Evolutionary conservation across 805 yeast species (phyloP).

Genomic region (Kluyveromyces dobzhanskii): DNA sequence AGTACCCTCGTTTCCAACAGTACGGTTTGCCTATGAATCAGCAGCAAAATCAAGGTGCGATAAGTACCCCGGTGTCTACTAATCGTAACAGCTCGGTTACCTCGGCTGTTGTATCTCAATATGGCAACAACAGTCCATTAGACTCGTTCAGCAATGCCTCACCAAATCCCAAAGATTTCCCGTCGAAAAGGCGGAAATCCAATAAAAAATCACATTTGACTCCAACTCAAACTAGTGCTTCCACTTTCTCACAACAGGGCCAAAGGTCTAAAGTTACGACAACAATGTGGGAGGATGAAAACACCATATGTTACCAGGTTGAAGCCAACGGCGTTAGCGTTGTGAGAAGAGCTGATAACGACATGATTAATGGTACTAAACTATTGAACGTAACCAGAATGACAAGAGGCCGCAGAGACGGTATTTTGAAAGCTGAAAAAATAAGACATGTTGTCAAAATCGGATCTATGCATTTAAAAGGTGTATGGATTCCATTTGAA

Average conservation of each 20-base stretch:
- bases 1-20: conserved; percentile 3
- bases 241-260: not conserved
- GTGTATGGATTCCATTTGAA: conserved; percentile 86
- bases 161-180: not conserved
- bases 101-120: not conserved
- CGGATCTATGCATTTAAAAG: conserved; percentile 82
- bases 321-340: conserved; percentile 76
- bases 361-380: conserved; percentile 82
- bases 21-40: conserved; percentile 1
- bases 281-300: conserved; percentile 88
- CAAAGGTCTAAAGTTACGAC: conserved; percentile 56
- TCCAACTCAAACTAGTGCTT: not conserved
- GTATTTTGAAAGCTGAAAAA: conserved; percentile 69
- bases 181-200: not conserved
- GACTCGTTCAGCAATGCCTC: not conserved
- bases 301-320: conserved; percentile 76
- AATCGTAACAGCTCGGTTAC: not conserved
- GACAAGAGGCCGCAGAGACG: conserved; percentile 84
- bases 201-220: conserved; percentile 5
- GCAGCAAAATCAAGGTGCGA: not conserved
- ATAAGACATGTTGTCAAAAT: conserved; percentile 74
- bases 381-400: conserved; percentile 75
- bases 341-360: conserved; percentile 75
- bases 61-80: not conserved
- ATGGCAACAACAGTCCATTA: not conserved